Percentiles rank a stretch among this genome's conserved stretches.
Evolutionary conservation across 371 early-diverging fungal genomes (phyloP).

Genomic region (Aphelidium insulamus): DNA sequence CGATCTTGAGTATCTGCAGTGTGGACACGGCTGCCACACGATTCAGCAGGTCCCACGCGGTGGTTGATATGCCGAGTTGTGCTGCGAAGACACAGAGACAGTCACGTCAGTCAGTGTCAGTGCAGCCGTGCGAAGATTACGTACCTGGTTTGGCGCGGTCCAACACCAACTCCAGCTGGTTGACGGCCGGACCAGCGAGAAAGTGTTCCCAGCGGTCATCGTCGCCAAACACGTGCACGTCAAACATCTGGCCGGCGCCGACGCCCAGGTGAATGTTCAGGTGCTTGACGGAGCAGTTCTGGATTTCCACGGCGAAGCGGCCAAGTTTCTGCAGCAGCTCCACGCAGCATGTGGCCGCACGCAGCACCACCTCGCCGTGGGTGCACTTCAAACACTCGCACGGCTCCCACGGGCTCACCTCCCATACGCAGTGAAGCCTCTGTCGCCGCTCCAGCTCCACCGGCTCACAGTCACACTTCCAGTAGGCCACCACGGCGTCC

Average conservation of each 20-base stretch:
- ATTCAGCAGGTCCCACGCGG: no score
- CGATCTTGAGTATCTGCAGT: no score
- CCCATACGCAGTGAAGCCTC: not conserved
- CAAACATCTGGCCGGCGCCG: constrained; percentile 20
- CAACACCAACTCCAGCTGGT: constrained; percentile 17
- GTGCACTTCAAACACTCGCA: not conserved
- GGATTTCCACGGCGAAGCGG: constrained; percentile 16
- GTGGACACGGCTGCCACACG: no score
- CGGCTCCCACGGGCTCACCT: not conserved
- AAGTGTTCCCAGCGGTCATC: constrained; percentile 27
- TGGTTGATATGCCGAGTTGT: constrained; percentile 3
- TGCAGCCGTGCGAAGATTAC: not conserved
- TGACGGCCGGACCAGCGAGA: constrained; percentile 23
- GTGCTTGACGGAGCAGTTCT: constrained; percentile 8
- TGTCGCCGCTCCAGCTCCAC: not conserved
- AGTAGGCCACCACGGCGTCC: constrained; percentile 26
- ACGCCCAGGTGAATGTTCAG: constrained; percentile 24
- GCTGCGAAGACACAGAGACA: no score
- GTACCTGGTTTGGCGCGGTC: constrained; percentile 23
- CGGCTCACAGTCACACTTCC: constrained; percentile 7
- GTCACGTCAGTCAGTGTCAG: no score
- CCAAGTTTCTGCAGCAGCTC: constrained; percentile 15
- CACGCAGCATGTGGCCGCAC: constrained; percentile 20
- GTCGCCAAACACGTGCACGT: constrained; percentile 22
- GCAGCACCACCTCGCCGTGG: constrained; percentile 19